Evolutionary conservation across 768 basidiomycete genomes (phyloP), one percentile per base, ranked within the genome.

Genomic region (Mycena galericulata): DNA sequence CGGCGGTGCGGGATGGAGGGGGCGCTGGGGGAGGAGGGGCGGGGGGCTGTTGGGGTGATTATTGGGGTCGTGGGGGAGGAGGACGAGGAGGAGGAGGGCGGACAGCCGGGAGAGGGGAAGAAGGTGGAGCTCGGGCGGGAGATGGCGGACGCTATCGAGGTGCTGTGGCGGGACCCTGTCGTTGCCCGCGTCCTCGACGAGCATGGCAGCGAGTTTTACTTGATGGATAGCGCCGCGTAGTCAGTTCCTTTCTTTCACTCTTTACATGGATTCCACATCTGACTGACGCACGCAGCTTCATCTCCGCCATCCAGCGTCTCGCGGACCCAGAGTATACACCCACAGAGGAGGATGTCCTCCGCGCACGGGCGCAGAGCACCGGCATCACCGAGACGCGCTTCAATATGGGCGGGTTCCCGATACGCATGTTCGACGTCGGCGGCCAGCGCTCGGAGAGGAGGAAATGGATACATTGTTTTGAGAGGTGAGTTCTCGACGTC

Each of bases 211-310:
- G 89, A 92, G 65, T 93, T 93, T 73, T 93, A 93, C 74, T 80
- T 94, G 24, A 93, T 93, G 91, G 92, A 94, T 74, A 90, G 88
- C 40, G 93, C 92, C 0, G 81, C 84, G 40, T 93, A 93, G 90
- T 91, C 67, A 75, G 89, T 84, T 26, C 30, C 11, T 36, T 36
- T 41, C 14, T n/a, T 12, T 50, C 46, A 17, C 11, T 34, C 43
- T 0, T 22, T 61, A 9, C n/a, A n/a, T n/a, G n/a, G 5, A 8
- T 45, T 45, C n/a, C 15, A 47, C 2, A n/a, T n/a, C 38, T 45
- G 3, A 49, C 54, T 15, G 9, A 45, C 22, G n/a, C n/a, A 2
- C 27, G 3, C 63, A 91, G 90, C 77, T 94, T 94, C 81, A 92
- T 94, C 76, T 80, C 81, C 10, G 86, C 90, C 51, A 87, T 91